Conservation (phyloP, 352 stramenopile species). For the Globisporangium canariense region DNA sequence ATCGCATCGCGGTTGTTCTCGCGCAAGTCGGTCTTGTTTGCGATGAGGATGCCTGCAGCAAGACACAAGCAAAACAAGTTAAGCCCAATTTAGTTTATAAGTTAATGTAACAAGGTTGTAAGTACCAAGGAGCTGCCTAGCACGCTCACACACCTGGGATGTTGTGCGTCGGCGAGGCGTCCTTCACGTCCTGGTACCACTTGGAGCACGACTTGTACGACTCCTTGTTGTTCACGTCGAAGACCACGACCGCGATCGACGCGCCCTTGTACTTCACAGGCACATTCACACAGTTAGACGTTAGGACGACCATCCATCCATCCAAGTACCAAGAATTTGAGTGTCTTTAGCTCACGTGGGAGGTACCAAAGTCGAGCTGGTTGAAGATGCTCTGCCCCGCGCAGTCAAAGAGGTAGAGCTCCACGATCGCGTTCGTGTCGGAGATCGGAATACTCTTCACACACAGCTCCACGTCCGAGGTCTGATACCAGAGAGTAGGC, state of each 20-base stretch:
- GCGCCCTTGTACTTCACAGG: constrained; percentile 61
- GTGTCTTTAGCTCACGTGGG: constrained; percentile 40
- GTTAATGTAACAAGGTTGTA: not conserved
- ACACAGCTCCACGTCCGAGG: constrained; percentile 86
- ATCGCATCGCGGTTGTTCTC: constrained; percentile 78
- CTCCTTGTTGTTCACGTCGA: constrained; percentile 85
- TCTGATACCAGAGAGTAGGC: constrained; percentile 33
- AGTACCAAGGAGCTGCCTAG: not conserved
- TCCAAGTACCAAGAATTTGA: not conserved
- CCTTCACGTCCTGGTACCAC: constrained; percentile 79
- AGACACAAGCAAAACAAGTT: too few species aligned
- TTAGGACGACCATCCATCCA: too few species aligned
- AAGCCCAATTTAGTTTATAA: not conserved
- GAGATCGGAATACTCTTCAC: constrained; percentile 89
- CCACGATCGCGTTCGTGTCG: constrained; percentile 88
- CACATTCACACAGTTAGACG: not conserved
- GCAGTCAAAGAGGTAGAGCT: constrained; percentile 94
- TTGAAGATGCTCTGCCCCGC: constrained; percentile 94
- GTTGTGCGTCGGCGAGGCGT: constrained; percentile 71
- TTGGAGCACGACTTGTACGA: constrained; percentile 83
- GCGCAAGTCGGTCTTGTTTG: constrained; percentile 76
- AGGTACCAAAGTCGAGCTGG: constrained; percentile 86
- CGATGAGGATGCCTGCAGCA: constrained; percentile 53
- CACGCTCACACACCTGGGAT: constrained; percentile 39
- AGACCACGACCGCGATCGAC: constrained; percentile 76